Evolutionary conservation across 352 stramenopile species (phyloP).

Genomic region (Globisporangium perplexum): DNA sequence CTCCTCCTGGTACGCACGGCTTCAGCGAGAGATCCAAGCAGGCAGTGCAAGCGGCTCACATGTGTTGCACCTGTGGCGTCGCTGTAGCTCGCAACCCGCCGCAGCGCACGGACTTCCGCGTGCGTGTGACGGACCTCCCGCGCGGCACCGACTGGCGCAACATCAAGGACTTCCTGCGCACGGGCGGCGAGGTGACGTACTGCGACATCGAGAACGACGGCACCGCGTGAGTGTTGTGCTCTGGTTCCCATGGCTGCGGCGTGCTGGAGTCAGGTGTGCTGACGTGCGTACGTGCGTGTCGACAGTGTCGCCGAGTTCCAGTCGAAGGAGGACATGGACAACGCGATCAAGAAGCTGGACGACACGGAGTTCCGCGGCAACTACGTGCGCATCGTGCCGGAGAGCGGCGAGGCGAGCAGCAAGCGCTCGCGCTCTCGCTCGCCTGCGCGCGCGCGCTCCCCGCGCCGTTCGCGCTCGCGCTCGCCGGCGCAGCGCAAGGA

Average conservation of each 20-base stretch:
- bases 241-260: not conserved
- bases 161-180: constrained; percentile 84
- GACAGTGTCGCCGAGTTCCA: constrained; percentile 74
- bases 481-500: constrained; percentile 58
- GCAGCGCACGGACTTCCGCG: constrained; percentile 69
- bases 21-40: too few relatives aligned
- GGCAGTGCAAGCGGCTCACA: not conserved
- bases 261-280: not conserved
- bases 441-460: constrained; percentile 41
- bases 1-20: constrained; percentile 19
- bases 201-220: constrained; percentile 80
- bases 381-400: constrained; percentile 67
- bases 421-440: constrained; percentile 36
- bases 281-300: not conserved
- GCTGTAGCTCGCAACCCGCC: constrained; percentile 55
- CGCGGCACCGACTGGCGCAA: constrained; percentile 81
- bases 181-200: constrained; percentile 80
- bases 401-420: constrained; percentile 27
- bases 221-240: constrained; percentile 54
- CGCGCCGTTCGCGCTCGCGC: constrained; percentile 62
- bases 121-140: constrained; percentile 73
- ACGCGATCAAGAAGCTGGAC: constrained; percentile 80
- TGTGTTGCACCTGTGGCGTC: not conserved
- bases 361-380: constrained; percentile 86
- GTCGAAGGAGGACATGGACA: constrained; percentile 79